phyloP scores from a whole-genome alignment of 768 basidiomycete species.

The Boletus patriciae region DNA sequence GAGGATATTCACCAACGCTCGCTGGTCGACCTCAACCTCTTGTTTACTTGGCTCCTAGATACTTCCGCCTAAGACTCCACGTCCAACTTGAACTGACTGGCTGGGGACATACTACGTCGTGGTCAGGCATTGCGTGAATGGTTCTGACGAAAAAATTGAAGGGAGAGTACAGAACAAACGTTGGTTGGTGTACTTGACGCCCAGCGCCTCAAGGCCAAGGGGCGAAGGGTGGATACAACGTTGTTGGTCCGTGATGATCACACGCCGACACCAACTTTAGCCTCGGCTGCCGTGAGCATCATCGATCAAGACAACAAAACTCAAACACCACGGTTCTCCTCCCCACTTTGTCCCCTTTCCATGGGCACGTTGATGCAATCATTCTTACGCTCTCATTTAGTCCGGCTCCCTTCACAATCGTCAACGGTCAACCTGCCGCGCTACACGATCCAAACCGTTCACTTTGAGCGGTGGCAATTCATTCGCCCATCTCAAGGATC shows the following conservation, averaged over 20 bases:
- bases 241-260: slow-evolving; percentile 9
- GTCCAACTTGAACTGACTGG: no score
- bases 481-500: no score
- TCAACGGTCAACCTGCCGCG: no score
- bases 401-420: no score
- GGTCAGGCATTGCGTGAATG: not conserved
- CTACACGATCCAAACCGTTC: no score
- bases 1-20: slow-evolving; percentile 17
- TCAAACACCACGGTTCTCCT: not conserved
- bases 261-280: not conserved
- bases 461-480: no score
- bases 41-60: not conserved
- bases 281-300: not conserved
- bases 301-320: not conserved
- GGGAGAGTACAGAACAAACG: not conserved
- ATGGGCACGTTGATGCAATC: no score
- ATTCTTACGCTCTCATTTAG: no score
- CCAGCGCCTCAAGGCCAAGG: not conserved
- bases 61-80: not conserved
- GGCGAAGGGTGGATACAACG: not conserved
- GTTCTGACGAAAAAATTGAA: not conserved
- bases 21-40: slow-evolving; percentile 19
- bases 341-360: not conserved
- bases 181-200: not conserved
- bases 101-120: slow-evolving; percentile 1